phyloP scores from a whole-genome alignment of 352 stramenopile species.

The Elongisporangium prolatum region DNA sequence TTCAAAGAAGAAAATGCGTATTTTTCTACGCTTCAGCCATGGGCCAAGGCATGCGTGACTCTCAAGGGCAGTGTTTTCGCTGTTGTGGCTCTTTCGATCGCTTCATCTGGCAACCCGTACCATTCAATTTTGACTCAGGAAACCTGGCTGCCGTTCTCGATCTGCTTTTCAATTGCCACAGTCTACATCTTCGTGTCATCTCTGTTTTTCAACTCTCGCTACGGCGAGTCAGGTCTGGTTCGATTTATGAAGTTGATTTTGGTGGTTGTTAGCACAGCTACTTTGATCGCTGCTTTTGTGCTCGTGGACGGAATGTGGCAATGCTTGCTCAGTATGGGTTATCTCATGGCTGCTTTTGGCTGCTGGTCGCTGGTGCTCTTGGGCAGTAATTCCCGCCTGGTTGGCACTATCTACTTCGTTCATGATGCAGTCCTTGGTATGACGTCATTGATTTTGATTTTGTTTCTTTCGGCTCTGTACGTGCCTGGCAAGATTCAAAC shows the following conservation, averaged over 20 bases:
- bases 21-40: slow-evolving; percentile 85
- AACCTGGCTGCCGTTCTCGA: slow-evolving; percentile 55
- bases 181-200: slow-evolving; percentile 67
- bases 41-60: slow-evolving; percentile 89
- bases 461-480: slow-evolving; percentile 87
- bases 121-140: slow-evolving; percentile 49
- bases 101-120: slow-evolving; percentile 63
- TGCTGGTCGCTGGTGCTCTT: slow-evolving; percentile 83
- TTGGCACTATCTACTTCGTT: slow-evolving; percentile 91
- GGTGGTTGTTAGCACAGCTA: slow-evolving; percentile 69
- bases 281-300: slow-evolving; percentile 65
- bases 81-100: slow-evolving; percentile 83
- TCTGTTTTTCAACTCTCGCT: slow-evolving; percentile 44
- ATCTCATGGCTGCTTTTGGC: slow-evolving; percentile 86
- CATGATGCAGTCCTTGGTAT: slow-evolving; percentile 93
- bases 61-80: slow-evolving; percentile 89
- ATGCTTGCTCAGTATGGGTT: slow-evolving; percentile 91
- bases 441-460: slow-evolving; percentile 90
- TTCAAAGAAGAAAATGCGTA: slow-evolving; percentile 95
- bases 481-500: slow-evolving; percentile 94
- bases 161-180: slow-evolving; percentile 42
- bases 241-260: slow-evolving; percentile 70
- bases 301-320: slow-evolving; percentile 85
- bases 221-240: slow-evolving; percentile 57
- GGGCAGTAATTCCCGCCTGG: slow-evolving; percentile 85